phyloP scores from a whole-genome alignment of 2,329 filamentous ascomycete species.

The Dothidotthia symphoricarpi region DNA sequence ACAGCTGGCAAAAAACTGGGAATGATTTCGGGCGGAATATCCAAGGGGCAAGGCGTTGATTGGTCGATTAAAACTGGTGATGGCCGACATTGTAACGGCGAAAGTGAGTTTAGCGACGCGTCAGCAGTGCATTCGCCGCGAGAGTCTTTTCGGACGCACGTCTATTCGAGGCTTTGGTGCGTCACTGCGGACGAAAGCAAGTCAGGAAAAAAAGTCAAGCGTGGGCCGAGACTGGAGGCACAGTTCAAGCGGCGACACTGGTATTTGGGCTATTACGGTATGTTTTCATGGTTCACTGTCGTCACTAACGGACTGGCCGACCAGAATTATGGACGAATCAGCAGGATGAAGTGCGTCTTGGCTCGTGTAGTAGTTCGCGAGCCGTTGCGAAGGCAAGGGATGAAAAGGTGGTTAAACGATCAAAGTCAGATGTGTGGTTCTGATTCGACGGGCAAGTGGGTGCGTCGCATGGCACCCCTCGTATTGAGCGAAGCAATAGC shows the following conservation, averaged over 20 bases:
- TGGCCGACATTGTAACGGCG: too few relatives aligned
- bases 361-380: constrained; percentile 21
- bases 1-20: constrained; percentile 23
- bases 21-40: too few relatives aligned
- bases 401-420: constrained; percentile 24
- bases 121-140: too few relatives aligned
- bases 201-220: too few relatives aligned
- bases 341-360: constrained; percentile 5
- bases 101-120: too few relatives aligned
- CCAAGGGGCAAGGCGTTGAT: too few relatives aligned
- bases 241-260: constrained; percentile 9
- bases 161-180: too few relatives aligned
- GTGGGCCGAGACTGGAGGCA: too few relatives aligned
- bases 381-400: constrained; percentile 27
- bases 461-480: constrained; percentile 20
- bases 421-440: constrained; percentile 24
- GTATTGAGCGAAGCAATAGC: constrained; percentile 21
- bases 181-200: too few relatives aligned
- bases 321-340: constrained; percentile 21
- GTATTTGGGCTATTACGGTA: constrained; percentile 11
- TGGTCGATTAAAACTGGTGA: constrained; percentile 20
- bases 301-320: constrained; percentile 31
- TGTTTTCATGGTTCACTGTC: constrained; percentile 12
- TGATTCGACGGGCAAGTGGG: constrained; percentile 31
- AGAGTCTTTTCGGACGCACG: too few relatives aligned